Base-by-base conservation (phyloP, 805 yeast species). In the Metschnikowia lochheadii region DNA sequence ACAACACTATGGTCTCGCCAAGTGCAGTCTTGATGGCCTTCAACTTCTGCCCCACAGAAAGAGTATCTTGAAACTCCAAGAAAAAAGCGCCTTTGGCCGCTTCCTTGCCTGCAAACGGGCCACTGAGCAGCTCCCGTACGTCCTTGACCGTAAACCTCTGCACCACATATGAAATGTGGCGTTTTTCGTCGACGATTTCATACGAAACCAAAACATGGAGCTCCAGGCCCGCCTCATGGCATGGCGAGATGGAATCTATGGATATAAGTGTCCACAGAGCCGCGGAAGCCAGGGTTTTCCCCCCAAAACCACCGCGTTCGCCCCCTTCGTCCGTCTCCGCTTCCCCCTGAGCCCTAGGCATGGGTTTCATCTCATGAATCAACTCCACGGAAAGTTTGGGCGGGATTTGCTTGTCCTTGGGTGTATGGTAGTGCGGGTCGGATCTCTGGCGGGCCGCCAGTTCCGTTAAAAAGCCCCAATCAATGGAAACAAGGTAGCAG, bases 391-490 rank as follows among this genome's bases (percentile, higher is more conserved):
- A 53, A 33, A 83, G 46, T 3, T 51, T 61, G 1, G 85, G 85
- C 3, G 65, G 60, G 13, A 54, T 68, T 55, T 70, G 77, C 34
- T 64, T 63, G 17, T 71, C 76, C 31, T 69, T 72, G 1, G 83
- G 82, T 0, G 82, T 79, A 52, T 73, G 75, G 56, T 67, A 79
- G 52, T 75, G 75, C 7, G 82, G 82, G 47, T 72, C 76, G 13
- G 69, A 66, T 44, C 71, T 68, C 49, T 78, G 75, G 33, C 71
- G 69, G 42, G 68, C 69, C 6, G 83, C 80, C 3, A 83, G 73
- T 37, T 70, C 75, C 1, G 66, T 63, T 31, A 81, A 62, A 50
- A 68, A 77, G 1, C 83, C 84, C 88, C 88, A 84, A 52, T 81
- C 76, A 10, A 83, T 67, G 0, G 56, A 44, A 3, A 82, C 60